Evolutionary conservation across 1,284 basidiomycete genomes (phyloP).

Genomic region (Trichosporon sp.): DNA sequence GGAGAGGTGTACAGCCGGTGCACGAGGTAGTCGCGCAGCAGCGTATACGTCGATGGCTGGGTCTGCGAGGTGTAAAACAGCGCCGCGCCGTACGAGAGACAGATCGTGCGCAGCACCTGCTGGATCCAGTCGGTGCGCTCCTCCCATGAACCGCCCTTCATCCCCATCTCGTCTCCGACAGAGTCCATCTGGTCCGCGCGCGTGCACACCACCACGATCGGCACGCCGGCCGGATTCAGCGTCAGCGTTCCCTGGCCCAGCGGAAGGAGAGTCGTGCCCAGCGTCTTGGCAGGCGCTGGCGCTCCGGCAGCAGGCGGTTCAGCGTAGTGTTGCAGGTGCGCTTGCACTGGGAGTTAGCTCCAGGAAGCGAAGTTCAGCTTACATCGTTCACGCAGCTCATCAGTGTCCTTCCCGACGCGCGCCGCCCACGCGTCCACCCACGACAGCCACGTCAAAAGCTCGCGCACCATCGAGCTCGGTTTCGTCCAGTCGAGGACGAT

Average conservation of each 20-base stretch:
- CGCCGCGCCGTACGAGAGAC: slow-evolving; percentile 86
- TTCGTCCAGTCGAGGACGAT: slow-evolving; percentile 94
- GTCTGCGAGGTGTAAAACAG: slow-evolving; percentile 82
- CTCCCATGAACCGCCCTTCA: slow-evolving; percentile 77
- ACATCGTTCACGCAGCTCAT: slow-evolving; percentile 80
- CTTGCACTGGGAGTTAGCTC: slow-evolving; percentile 61
- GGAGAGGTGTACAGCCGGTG: slow-evolving; percentile 70
- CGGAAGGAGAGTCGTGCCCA: slow-evolving; percentile 57
- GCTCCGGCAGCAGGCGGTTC: slow-evolving; percentile 59
- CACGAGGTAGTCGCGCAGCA: slow-evolving; percentile 78
- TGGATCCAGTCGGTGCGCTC: slow-evolving; percentile 93
- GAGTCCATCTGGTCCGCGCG: slow-evolving; percentile 85
- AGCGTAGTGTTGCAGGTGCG: slow-evolving; percentile 78
- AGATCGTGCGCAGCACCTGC: slow-evolving; percentile 87
- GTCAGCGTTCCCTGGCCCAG: slow-evolving; percentile 73
- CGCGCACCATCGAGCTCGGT: slow-evolving; percentile 76
- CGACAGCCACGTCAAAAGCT: slow-evolving; percentile 76
- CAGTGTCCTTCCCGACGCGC: slow-evolving; percentile 47
- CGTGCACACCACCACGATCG: slow-evolving; percentile 84
- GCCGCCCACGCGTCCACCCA: slow-evolving; percentile 75
- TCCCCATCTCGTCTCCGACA: slow-evolving; percentile 57
- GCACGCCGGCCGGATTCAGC: slow-evolving; percentile 74
- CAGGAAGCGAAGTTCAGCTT: slow-evolving; percentile 44
- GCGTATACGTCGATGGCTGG: slow-evolving; percentile 69
- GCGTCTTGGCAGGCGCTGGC: neutral